Evolutionary conservation across 2,329 filamentous ascomycete species (phyloP), one percentile per base, ranked within the genome.

Genomic region (Aspergillus sp.): DNA sequence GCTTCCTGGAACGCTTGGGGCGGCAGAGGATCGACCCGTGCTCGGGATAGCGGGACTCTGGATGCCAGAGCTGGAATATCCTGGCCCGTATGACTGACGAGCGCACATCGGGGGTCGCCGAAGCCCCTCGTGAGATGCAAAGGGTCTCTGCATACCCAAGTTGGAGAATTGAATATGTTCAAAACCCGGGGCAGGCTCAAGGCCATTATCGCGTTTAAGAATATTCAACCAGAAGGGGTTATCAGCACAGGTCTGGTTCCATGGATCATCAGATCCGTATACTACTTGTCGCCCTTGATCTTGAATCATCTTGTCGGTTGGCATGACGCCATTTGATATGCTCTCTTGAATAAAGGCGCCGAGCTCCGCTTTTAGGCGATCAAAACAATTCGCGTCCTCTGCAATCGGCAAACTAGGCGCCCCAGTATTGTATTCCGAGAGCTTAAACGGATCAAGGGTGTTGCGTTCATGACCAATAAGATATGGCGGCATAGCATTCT

Each of bases 201-300:
- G 62, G 4, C 77, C 77, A 40, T 72, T 67, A 58, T 79, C 74
- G 9, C 73, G 74, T 62, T 80, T 80, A 51, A 80, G 63, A 24
- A 78, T 66, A 55, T 73, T 72, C 11, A 80, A 67, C 78, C 78
- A 80, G 9, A 74, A 66, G n/a, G 73, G 67, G 50, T 79, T 79
- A 61, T 80, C 78, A 7, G 78, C 78, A 55, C 76, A 76, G 4
- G 78, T 80, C 65, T 78, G 72, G 51, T 75, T 74, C 72, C 72
- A 75, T n/a, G 66, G 66, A 34, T 75, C 73, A 56, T 71, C 66
- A 15, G 50, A 64, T 12, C 66, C 70, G 53, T 75, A 75, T 46
- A 75, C 70, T 7, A 73, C 64, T 51, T 59, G 62, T 40, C 73
- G 73, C 46, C 63, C 72, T 57, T 75, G 66, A 20, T 73, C 66